phyloP scores from a whole-genome alignment of 306 rosid genomes.

The Trifolium repens region DNA sequence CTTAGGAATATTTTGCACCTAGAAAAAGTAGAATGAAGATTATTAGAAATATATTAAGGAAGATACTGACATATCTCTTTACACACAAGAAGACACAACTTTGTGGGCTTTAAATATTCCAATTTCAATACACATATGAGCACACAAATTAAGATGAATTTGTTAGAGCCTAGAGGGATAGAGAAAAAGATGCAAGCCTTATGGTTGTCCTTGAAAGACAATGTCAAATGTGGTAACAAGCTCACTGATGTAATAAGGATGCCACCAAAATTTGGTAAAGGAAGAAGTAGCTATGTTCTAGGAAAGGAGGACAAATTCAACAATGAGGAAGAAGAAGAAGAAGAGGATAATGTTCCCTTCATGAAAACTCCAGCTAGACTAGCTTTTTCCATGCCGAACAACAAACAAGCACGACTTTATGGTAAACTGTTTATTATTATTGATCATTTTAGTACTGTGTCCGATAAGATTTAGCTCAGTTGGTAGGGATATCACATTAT shows the following conservation, averaged over 20 bases:
- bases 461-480: no score
- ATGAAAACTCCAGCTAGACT: constrained; percentile 46
- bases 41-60: no score
- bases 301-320: constrained; percentile 43
- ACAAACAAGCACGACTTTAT: constrained; percentile 46
- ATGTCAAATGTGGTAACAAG: constrained; percentile 63
- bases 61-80: neutral
- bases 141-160: neutral
- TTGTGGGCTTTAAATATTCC: constrained; percentile 30
- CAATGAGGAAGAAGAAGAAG: neutral
- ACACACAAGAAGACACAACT: constrained; percentile 2
- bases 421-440: constrained; percentile 47
- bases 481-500: no score
- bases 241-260: constrained; percentile 52
- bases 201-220: constrained; percentile 68
- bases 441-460: neutral
- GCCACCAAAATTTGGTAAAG: constrained; percentile 41
- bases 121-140: constrained; percentile 1
- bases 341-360: constrained; percentile 36
- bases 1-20: no score
- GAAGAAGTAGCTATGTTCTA: constrained; percentile 28
- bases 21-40: no score
- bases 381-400: constrained; percentile 40
- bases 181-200: constrained; percentile 57
- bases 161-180: neutral